Evolutionary conservation across 441 rosid species (phyloP).

Genomic region (Arabidopsis lyrata): DNA sequence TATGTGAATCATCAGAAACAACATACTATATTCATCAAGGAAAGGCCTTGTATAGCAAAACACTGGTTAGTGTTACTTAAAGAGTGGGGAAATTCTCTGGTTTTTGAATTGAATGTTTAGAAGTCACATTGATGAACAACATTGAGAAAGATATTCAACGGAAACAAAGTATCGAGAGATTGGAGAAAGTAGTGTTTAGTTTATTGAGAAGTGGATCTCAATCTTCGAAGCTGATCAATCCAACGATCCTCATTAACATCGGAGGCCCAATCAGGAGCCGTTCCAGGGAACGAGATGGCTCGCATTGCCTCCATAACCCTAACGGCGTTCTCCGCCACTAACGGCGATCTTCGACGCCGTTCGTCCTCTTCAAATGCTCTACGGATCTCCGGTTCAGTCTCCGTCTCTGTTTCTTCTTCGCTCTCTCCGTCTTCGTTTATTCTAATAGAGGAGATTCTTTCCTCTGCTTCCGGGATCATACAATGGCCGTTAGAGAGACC

Average conservation of each 20-base stretch:
- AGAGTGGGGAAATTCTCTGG: not conserved
- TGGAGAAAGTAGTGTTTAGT: conserved; percentile 7
- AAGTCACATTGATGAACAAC: not conserved
- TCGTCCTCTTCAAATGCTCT: conserved; percentile 82
- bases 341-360: conserved; percentile 71
- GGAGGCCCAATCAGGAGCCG: conserved; percentile 79
- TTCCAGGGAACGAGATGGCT: conserved; percentile 67
- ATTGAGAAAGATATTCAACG: not conserved
- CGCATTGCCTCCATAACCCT: conserved; percentile 93
- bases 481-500: conserved; percentile 55
- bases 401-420: conserved; percentile 55
- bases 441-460: conserved; percentile 58
- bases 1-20: conserved; percentile 32
- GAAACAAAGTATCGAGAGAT: not conserved
- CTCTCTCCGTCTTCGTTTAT: conserved; percentile 50
- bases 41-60: conserved; percentile 37
- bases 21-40: conserved; percentile 7
- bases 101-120: not conserved
- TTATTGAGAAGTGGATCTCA: conserved; percentile 49
- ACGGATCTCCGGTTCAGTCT: conserved; percentile 52
- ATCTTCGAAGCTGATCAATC: conserved; percentile 66
- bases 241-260: conserved; percentile 73
- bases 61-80: not conserved
- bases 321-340: conserved; percentile 64
- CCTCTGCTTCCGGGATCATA: conserved; percentile 40